These are phyloP conservation scores for Copromyces sp. DNA, from an alignment of 495 filamentous ascomycete genomes.

Conservation along the genomic window DNA sequence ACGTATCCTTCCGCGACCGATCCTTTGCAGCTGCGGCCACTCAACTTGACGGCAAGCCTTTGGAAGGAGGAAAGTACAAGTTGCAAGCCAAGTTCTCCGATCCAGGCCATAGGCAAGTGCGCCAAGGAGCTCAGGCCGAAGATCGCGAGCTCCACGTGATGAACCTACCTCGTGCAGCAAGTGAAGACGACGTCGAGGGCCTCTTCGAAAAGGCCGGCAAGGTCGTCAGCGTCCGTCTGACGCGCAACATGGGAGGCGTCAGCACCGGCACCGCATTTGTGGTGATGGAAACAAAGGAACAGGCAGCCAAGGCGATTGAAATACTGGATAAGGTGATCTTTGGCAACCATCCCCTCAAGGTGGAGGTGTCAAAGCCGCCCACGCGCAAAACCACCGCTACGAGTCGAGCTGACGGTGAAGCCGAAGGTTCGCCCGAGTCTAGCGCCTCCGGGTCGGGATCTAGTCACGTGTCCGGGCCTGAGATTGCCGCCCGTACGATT, in stretches of 20 bases:
- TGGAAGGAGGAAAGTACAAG: slow-evolving; percentile 51
- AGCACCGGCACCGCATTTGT: slow-evolving; percentile 70
- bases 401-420: slow-evolving; percentile 13
- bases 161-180: slow-evolving; percentile 57
- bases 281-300: slow-evolving; percentile 61
- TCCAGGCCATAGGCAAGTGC: slow-evolving; percentile 61
- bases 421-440: slow-evolving; percentile 22
- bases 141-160: slow-evolving; percentile 77
- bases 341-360: slow-evolving; percentile 58
- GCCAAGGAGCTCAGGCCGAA: slow-evolving; percentile 75
- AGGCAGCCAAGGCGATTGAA: slow-evolving; percentile 54
- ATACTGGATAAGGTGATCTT: slow-evolving; percentile 63
- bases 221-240: slow-evolving; percentile 56
- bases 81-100: slow-evolving; percentile 76
- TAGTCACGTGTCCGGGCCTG: slow-evolving; percentile 6
- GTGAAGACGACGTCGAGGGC: slow-evolving; percentile 56
- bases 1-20: slow-evolving; percentile 69
- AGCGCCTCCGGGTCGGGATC: background rate
- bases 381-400: slow-evolving; percentile 35
- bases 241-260: slow-evolving; percentile 50
- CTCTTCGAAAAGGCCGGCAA: slow-evolving; percentile 66
- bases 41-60: slow-evolving; percentile 53
- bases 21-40: slow-evolving; percentile 56
- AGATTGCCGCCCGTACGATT: slow-evolving; percentile 45
- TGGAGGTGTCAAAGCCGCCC: slow-evolving; percentile 45